Evolutionary conservation across 2,329 filamentous ascomycete species (phyloP).

Genomic region (Grosmannia clavigera): DNA sequence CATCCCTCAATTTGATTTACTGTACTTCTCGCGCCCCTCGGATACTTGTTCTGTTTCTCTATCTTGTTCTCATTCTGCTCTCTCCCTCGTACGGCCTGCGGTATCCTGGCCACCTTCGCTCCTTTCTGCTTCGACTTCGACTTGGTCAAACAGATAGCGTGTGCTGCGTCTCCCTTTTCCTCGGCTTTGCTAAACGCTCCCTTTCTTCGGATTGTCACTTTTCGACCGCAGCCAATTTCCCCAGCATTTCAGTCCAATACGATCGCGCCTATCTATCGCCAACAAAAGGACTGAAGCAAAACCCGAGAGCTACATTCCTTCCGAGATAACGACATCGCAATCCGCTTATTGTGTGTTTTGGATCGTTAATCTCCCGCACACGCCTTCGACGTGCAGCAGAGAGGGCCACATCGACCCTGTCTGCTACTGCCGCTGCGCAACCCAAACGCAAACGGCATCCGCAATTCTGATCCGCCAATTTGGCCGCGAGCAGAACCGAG

Average conservation of each 20-base stretch:
- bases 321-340: not conserved
- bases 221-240: not conserved
- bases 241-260: not conserved
- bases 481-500: not conserved
- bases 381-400: not conserved
- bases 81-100: not conserved
- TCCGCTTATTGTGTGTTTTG: not conserved
- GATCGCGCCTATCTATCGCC: not conserved
- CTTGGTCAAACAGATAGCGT: not conserved
- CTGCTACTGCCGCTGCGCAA: not conserved
- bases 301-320: not conserved
- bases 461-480: not conserved
- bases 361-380: not conserved
- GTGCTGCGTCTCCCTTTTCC: not conserved
- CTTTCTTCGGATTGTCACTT: not conserved
- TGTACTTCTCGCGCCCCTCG: not conserved
- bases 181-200: not conserved
- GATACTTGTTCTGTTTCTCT: not conserved
- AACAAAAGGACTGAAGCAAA: not conserved
- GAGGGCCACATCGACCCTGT: not conserved
- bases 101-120: not conserved
- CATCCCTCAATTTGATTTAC: constrained; percentile 1
- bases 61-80: not conserved
- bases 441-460: not conserved
- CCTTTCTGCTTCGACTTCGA: not conserved